A percentile compares a stretch with the other conserved stretches of the same genome.
phyloP scores from a whole-genome alignment of 2,329 filamentous ascomycete genomes.

The Talaromyces sp. region DNA sequence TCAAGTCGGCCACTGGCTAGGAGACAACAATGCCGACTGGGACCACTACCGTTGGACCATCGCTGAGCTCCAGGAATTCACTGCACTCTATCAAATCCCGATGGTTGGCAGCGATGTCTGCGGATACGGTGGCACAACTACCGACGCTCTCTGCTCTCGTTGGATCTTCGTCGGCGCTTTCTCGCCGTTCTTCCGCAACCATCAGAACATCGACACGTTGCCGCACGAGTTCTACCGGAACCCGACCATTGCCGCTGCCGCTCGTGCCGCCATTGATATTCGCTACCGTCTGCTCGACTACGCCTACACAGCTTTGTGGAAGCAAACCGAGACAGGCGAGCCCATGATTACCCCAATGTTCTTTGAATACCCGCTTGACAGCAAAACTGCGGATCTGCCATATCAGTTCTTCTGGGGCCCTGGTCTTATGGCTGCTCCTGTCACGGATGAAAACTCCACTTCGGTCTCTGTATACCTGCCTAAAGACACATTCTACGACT shows the following conservation, averaged over 20 bases:
- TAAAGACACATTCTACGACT: constrained; percentile 56
- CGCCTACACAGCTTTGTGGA: constrained; percentile 66
- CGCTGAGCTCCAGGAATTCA: constrained; percentile 55
- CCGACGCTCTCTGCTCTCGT: constrained; percentile 65
- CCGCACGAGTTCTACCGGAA: constrained; percentile 70
- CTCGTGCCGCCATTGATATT: constrained; percentile 62
- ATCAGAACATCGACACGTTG: constrained; percentile 52
- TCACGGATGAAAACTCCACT: constrained; percentile 48
- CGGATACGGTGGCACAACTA: constrained; percentile 64
- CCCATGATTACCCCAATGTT: constrained; percentile 66
- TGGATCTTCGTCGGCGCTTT: constrained; percentile 72
- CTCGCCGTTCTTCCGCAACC: constrained; percentile 70
- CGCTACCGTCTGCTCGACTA: constrained; percentile 77
- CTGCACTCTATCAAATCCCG: constrained; percentile 61
- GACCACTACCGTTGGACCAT: constrained; percentile 56
- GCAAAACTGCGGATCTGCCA: constrained; percentile 47
- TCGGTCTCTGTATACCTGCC: constrained; percentile 53
- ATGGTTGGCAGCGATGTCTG: constrained; percentile 71
- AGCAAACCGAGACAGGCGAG: constrained; percentile 55
- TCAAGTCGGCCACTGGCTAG: constrained; percentile 56
- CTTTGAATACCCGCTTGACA: constrained; percentile 61
- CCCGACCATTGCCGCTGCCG: constrained; percentile 57
- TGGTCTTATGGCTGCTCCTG: constrained; percentile 52
- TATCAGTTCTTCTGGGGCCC: constrained; percentile 58
- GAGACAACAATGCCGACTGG: constrained; percentile 57